phyloP scores from a whole-genome alignment of 2,329 filamentous ascomycete genomes.

The Fusarium succisae region DNA sequence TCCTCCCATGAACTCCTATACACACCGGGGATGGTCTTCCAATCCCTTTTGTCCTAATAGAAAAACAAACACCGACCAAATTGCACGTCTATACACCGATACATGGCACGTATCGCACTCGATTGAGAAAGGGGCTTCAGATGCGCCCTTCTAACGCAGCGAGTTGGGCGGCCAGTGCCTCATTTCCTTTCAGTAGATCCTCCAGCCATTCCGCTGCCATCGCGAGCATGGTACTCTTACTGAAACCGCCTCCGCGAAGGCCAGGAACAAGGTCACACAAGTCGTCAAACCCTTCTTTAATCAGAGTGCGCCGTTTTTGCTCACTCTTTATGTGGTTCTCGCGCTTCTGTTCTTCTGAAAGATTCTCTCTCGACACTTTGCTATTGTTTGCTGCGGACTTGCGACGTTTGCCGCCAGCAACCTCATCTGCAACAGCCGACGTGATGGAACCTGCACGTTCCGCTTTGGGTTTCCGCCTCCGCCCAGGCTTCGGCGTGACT shows the following conservation, averaged over 20 bases:
- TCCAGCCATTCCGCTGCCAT: conserved; percentile 84
- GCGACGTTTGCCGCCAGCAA: conserved; percentile 56
- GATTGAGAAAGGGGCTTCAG: not conserved
- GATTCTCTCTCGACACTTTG: conserved; percentile 72
- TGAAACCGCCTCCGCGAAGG: conserved; percentile 77
- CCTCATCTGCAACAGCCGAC: conserved; percentile 48
- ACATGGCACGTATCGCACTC: not conserved
- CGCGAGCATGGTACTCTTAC: conserved; percentile 81
- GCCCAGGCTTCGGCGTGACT: conserved; percentile 46
- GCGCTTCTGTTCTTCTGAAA: conserved; percentile 82
- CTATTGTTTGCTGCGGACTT: conserved; percentile 56
- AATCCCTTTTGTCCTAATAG: conserved; percentile 16
- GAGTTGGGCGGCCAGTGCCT: conserved; percentile 64
- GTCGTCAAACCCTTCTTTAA: conserved; percentile 84
- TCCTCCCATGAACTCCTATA: conserved; percentile 36
- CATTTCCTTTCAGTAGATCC: conserved; percentile 74
- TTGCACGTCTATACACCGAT: conserved; percentile 26
- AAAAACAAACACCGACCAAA: conserved; percentile 20
- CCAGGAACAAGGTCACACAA: conserved; percentile 80
- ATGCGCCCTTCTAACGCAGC: conserved; percentile 46
- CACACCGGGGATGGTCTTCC: conserved; percentile 25
- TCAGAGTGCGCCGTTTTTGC: conserved; percentile 84
- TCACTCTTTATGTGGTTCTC: conserved; percentile 89
- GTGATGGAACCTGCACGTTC: conserved; percentile 46
- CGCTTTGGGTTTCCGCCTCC: conserved; percentile 59